Percentiles rank a stretch among this genome's conserved stretches.
Evolutionary conservation across 2,329 filamentous ascomycete genomes (phyloP).

Genomic region (Diaporthe vexans): DNA sequence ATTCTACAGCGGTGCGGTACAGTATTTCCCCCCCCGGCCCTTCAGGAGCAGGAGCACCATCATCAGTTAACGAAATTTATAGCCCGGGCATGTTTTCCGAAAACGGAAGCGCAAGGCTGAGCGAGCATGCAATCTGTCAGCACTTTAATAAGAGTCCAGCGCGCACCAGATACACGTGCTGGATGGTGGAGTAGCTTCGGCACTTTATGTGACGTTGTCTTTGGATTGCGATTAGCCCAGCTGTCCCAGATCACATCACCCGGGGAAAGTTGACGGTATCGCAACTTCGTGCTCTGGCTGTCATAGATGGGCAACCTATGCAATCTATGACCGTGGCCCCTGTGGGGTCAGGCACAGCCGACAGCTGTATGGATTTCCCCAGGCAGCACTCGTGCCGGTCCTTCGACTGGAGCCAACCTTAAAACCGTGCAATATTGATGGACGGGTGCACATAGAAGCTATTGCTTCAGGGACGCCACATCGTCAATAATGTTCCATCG

Average conservation of each 20-base stretch:
- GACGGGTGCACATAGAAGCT: neutral
- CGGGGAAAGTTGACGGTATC: neutral
- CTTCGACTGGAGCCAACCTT: neutral
- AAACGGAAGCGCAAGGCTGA: conserved; percentile 31
- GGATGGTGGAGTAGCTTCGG: neutral
- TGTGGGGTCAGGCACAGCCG: neutral
- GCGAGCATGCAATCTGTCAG: conserved; percentile 5
- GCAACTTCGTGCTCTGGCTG: neutral
- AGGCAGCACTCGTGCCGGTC: neutral
- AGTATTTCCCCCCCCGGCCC: neutral
- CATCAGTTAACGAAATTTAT: conserved; percentile 4
- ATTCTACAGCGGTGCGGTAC: neutral
- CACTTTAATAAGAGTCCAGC: conserved; percentile 13
- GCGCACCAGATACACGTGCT: conserved; percentile 4
- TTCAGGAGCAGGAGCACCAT: neutral
- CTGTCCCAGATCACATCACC: neutral
- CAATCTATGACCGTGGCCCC: neutral
- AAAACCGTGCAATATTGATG: neutral
- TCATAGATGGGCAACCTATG: neutral
- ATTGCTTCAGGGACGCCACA: conserved; percentile 13
- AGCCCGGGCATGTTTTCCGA: conserved; percentile 24
- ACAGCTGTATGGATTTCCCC: neutral
- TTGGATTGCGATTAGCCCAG: neutral
- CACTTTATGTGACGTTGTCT: neutral
- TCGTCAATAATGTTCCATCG: conserved; percentile 22